Evolutionary conservation across 2,329 filamentous ascomycete species (phyloP), one percentile per base, ranked within the genome.

Genomic region (Parascedosporium putredinis): DNA sequence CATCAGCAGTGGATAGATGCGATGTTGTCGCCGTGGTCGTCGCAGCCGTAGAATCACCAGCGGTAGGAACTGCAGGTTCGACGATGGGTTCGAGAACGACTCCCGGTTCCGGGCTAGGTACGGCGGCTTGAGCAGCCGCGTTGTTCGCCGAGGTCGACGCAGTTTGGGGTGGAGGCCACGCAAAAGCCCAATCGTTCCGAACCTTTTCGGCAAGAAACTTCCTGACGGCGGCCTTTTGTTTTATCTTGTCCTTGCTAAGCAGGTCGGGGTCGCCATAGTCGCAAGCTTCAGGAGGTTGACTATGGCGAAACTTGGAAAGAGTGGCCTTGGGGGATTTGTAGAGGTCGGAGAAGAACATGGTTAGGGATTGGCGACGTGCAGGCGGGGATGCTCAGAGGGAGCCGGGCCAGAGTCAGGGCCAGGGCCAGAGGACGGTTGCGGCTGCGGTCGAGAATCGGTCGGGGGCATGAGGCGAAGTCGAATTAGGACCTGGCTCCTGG

Each of bases 221-320:
- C 57, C 69, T 76, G 31, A 84, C 74, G 10, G 80, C 80, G 36
- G 80, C 76, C 59, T 83, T 83, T 56, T 81, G 77, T 64, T 75
- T 80, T 23, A 63, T 54, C 60, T 82, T 83, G 60, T 84, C 80
- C 58, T 70, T 75, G 60, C 76, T 81, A 46, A 80, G 63, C 5
- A 84, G 68, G 58, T 83, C 80, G 18, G 76, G 71, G 53, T 83
- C 75, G 57, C 47, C 47, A 43, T 79, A 76, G 57, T 80, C 68
- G 40, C 65, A 60, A 12, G 48, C 22, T 20, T 40, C 31, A 2
- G 34, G 34, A 7, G 36, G 38, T 3, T 27, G 47, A 16, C 27
- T 24, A 9, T 49, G 47, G 36, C 47, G 47, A 22, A 49, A 49
- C 47, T 49, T 49, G 24, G 47, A 36, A 5, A 49, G 38, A 6